Evolutionary conservation across 768 basidiomycete genomes (phyloP), one percentile per base, ranked within the genome.

Genomic region (Leccinum boreale): DNA sequence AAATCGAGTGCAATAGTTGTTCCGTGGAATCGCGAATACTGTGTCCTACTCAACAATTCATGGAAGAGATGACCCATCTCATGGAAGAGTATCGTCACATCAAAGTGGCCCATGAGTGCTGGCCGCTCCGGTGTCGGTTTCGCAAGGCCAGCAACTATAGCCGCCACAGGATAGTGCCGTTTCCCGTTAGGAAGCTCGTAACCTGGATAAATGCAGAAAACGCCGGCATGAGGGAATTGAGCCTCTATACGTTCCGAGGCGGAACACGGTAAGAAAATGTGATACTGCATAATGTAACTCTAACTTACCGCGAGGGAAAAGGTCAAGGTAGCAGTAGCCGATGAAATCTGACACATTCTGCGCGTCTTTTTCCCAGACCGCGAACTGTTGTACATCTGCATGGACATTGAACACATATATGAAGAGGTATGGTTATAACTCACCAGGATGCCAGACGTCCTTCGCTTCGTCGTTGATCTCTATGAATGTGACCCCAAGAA

Each of bases 121-220:
- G 91, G 91, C 58, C 86, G 85, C 6, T 86, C 84, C 1, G 86
- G 83, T 1, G 90, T 92, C 4, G 90, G 80, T 68, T 94, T 95
- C 4, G 92, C 90, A 10, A 95, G 81, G 70, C 94, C 94, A 39
- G 93, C 92, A 7, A 94, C 93, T 92, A 94, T 94, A 4, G 88
- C 87, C 1, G 86, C 73, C 51, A 91, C 71, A 3, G 92, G 92
- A 69, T 91, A 92, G 67, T 78, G 78, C 29, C 89, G 81, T 52
- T 78, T 79, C 45, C 85, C 86, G 56, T 83, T 73, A 0, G 79
- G 58, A 23, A 73, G 77, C 46, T 81, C 76, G 66, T 85, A 87
- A 14, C 92, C 90, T 0, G 86, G 74, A 5, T 89, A 76, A 28
- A 94, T 75, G 7, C 82, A 78, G 89, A 90, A 94, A 2, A 94